phyloP scores from a whole-genome alignment of 495 filamentous ascomycete species.

The Tuber magnatum region DNA sequence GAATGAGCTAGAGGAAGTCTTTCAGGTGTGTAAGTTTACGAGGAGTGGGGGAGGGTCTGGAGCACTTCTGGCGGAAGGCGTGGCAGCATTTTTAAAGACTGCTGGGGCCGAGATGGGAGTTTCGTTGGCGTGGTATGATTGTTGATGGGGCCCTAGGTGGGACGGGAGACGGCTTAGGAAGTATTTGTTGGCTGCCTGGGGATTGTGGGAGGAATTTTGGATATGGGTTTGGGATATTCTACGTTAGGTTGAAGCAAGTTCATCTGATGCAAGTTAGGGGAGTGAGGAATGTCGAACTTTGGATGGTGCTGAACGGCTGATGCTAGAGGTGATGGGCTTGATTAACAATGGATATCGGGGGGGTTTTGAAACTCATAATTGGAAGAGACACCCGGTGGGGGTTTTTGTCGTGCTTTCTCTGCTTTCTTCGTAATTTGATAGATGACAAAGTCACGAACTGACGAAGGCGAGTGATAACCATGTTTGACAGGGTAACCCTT shows the following conservation, averaged over 20 bases:
- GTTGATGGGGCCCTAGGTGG: background rate
- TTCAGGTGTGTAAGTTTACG: constrained; percentile 1
- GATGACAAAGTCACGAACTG: background rate
- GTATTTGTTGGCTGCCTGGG: background rate
- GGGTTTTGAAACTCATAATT: background rate
- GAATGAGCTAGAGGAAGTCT: background rate
- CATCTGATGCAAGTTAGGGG: background rate
- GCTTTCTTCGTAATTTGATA: background rate
- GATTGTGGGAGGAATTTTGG: background rate
- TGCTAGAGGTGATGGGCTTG: background rate
- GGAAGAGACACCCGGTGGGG: background rate
- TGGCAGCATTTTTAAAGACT: background rate
- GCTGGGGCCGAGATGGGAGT: background rate
- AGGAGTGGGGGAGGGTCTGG: background rate
- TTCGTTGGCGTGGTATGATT: background rate
- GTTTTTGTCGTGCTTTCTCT: background rate
- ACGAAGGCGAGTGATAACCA: background rate
- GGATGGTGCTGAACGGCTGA: background rate
- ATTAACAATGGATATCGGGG: background rate
- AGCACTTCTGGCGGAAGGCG: background rate
- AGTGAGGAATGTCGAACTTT: background rate
- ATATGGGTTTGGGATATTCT: background rate
- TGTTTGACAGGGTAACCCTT: constrained; percentile 26
- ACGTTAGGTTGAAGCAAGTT: background rate
- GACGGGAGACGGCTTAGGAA: background rate